Evolutionary conservation across 2,329 filamentous ascomycete species (phyloP).

Genomic region (Sclerotinia minor): DNA sequence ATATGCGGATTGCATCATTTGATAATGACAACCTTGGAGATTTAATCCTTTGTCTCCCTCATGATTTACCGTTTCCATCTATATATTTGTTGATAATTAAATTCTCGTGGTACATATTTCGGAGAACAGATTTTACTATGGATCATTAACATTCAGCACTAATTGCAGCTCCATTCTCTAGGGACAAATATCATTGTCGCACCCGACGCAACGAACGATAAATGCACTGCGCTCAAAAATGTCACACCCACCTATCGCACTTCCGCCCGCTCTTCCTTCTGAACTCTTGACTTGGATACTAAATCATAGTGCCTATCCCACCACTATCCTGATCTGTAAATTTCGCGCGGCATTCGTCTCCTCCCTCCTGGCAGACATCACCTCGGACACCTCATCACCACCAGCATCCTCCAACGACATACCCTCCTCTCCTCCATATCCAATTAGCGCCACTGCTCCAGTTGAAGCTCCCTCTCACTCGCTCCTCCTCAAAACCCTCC

Average conservation of each 20-base stretch:
- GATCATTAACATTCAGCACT: slow-evolving; percentile 36
- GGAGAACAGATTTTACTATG: slow-evolving; percentile 16
- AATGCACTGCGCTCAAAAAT: slow-evolving; percentile 25
- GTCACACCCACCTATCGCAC: slow-evolving; percentile 45
- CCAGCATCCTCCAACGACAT: slow-evolving; percentile 21
- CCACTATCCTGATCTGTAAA: slow-evolving; percentile 71
- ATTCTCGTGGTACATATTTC: not conserved
- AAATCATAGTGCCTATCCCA: slow-evolving; percentile 54
- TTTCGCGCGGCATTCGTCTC: slow-evolving; percentile 64
- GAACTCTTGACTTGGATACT: slow-evolving; percentile 68
- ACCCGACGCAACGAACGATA: not conserved
- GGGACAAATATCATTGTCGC: not conserved
- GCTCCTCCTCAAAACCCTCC: slow-evolving; percentile 64
- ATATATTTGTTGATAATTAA: not conserved
- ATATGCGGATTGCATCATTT: slow-evolving; percentile 23
- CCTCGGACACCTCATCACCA: slow-evolving; percentile 20
- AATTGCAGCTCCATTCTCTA: slow-evolving; percentile 26
- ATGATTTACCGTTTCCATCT: not conserved
- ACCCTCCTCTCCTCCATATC: slow-evolving; percentile 6
- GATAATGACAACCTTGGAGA: slow-evolving; percentile 7
- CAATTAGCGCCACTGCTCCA: not conserved
- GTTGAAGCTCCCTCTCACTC: slow-evolving; percentile 38
- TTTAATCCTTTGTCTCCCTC: not conserved
- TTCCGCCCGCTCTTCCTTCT: slow-evolving; percentile 55
- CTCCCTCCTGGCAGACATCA: slow-evolving; percentile 54